phyloP scores from a whole-genome alignment of 2,329 filamentous ascomycete species.

The Talaromyces islandicus region DNA sequence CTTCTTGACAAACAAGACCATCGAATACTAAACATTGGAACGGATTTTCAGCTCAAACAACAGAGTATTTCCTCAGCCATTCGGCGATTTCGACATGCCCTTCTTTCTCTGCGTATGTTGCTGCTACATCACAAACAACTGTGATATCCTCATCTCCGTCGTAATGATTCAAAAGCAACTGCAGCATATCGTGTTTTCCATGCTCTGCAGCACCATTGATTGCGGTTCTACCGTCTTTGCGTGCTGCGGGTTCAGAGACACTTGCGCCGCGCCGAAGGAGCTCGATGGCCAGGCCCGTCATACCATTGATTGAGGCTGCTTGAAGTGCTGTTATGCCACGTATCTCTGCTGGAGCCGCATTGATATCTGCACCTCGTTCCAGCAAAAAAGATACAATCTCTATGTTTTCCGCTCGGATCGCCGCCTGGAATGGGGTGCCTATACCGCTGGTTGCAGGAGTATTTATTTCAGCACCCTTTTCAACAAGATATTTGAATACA shows the following conservation, averaged over 20 bases:
- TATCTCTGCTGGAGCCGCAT: conserved; percentile 8
- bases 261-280: conserved; percentile 12
- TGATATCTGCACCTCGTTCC: conserved; percentile 13
- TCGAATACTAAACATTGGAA: background rate
- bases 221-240: conserved; percentile 16
- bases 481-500: conserved; percentile 1
- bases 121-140: background rate
- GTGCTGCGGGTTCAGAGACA: conserved; percentile 10
- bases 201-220: conserved; percentile 20
- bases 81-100: conserved; percentile 1
- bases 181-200: conserved; percentile 20
- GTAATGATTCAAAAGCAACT: conserved; percentile 18
- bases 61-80: background rate
- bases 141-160: background rate
- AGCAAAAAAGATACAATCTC: conserved; percentile 7
- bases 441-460: background rate
- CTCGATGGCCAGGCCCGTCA: conserved; percentile 7
- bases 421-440: background rate
- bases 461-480: conserved; percentile 4
- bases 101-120: background rate
- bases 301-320: conserved; percentile 7
- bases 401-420: conserved; percentile 3
- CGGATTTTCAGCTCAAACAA: background rate
- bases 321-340: conserved; percentile 13
- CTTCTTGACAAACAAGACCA: background rate